Percentiles rank a stretch among this genome's conserved stretches.
Evolutionary conservation across 1,284 basidiomycete species (phyloP).

Genomic region (Ustilago shanxiensis): DNA sequence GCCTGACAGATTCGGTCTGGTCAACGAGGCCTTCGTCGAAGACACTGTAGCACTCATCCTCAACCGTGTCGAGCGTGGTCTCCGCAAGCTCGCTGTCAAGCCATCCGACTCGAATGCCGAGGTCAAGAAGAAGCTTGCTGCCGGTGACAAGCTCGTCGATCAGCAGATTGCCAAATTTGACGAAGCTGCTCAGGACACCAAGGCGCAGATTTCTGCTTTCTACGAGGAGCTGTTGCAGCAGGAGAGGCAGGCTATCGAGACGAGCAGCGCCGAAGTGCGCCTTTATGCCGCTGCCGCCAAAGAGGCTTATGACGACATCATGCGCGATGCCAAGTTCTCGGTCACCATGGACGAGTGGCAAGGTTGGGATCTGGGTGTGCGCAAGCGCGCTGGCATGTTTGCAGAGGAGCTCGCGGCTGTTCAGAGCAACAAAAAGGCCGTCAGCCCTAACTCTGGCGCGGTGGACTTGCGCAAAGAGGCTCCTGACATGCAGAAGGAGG

Average conservation of each 20-base stretch:
- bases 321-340: constrained; percentile 62
- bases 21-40: constrained; percentile 61
- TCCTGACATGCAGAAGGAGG: constrained; percentile 48
- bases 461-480: constrained; percentile 45
- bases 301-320: constrained; percentile 55
- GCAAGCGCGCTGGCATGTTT: constrained; percentile 47
- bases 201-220: constrained; percentile 48
- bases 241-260: constrained; percentile 54
- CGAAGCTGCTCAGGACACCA: constrained; percentile 40
- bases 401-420: constrained; percentile 50
- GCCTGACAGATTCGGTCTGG: constrained; percentile 58
- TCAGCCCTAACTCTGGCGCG: constrained; percentile 34
- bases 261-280: constrained; percentile 54
- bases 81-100: constrained; percentile 46
- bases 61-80: constrained; percentile 51
- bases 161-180: constrained; percentile 52
- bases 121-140: constrained; percentile 22
- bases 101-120: constrained; percentile 15
- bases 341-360: constrained; percentile 61
- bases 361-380: constrained; percentile 64
- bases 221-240: constrained; percentile 42
- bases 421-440: constrained; percentile 34
- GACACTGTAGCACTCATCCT: constrained; percentile 56
- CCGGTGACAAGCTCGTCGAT: constrained; percentile 42
- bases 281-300: constrained; percentile 51